phyloP scores from a whole-genome alignment of 2,329 filamentous ascomycete genomes.

The Thielaviopsis punctulata region DNA sequence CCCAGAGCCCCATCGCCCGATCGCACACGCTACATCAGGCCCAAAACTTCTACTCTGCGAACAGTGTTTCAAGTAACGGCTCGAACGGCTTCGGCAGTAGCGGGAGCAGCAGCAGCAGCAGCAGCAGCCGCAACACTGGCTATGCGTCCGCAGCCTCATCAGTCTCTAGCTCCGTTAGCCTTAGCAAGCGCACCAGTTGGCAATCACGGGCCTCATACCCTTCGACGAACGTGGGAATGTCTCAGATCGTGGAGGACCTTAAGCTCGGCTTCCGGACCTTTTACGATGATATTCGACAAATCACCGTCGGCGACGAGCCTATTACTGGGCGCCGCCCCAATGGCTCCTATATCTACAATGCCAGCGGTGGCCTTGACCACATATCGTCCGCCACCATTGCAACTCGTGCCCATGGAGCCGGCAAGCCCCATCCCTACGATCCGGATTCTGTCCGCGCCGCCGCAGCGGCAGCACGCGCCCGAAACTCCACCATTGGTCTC shows the following conservation, averaged over 20 bases:
- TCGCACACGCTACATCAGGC: slow-evolving; percentile 9
- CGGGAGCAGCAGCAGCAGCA: neutral
- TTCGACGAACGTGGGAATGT: slow-evolving; percentile 26
- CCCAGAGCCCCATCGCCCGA: slow-evolving; percentile 14
- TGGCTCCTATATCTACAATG: slow-evolving; percentile 11
- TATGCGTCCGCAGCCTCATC: neutral
- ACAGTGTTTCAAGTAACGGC: slow-evolving; percentile 6
- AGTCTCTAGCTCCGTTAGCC: slow-evolving; percentile 19
- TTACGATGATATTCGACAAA: slow-evolving; percentile 85
- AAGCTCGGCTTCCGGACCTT: slow-evolving; percentile 85
- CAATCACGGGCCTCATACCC: slow-evolving; percentile 31
- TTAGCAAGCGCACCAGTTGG: slow-evolving; percentile 43
- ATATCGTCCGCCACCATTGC: slow-evolving; percentile 2
- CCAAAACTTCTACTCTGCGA: slow-evolving; percentile 7
- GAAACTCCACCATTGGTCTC: slow-evolving; percentile 6
- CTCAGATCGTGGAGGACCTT: slow-evolving; percentile 79
- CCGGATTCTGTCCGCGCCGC: slow-evolving; percentile 31
- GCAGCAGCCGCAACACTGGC: slow-evolving; percentile 1
- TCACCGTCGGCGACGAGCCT: slow-evolving; percentile 86
- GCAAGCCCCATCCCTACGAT: slow-evolving; percentile 17
- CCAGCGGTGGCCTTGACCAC: neutral
- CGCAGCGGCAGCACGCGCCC: slow-evolving; percentile 23
- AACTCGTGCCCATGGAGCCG: slow-evolving; percentile 9
- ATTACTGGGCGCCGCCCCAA: slow-evolving; percentile 33
- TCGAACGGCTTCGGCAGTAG: slow-evolving; percentile 3